Base-by-base conservation (phyloP, 176 grass and related monocot species). In the Eleusine indica region DNA sequence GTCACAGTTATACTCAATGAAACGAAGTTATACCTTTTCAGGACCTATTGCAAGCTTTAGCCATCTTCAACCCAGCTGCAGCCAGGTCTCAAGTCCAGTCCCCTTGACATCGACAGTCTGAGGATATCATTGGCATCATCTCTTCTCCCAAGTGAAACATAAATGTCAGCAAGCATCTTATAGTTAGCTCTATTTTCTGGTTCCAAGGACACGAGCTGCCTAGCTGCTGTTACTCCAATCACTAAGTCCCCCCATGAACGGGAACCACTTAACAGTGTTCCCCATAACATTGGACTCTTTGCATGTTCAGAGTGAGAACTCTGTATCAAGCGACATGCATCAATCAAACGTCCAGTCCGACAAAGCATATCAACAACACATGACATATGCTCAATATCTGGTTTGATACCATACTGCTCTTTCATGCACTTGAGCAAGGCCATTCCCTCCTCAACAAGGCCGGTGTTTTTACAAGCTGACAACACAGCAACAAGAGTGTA, bases 151-250 rank as follows among this genome's bases (percentile, higher is more conserved):
- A 77, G 58, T 19, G 77, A 93, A 79, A 96, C 66, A 91, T 96
- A 96, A 89, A 88, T 80, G 76, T 91, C 84, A 73, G 91, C 88
- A 73, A 96, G 88, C 91, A 91, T 96, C 84, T 89, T 93, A 74
- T 89, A 89, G 37, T 85, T 93, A 51, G 86, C 88, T 25, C 47
- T 80, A 82, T 93, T 96, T 85, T 87, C 42, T 48, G 91, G 91
- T 76, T 96, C 94, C 47, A 93, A 80, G 39, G 66, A 69, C 62
- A 93, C 75, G 19, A 96, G 86, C 63, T 85, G 61, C 18, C 58
- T 87, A 48, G 91, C 88, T 17, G 86, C 91, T 76, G 64, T 80
- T 91, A 93, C 86, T 51, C 86, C 94, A 80, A 83, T 91, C 16
- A 70, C 68, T 62, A 86, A 77, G 85, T 93, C 54, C 51, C 78